Evolutionary conservation across 2,329 filamentous ascomycete genomes (phyloP).

Genomic region (Monosporascus sp.): DNA sequence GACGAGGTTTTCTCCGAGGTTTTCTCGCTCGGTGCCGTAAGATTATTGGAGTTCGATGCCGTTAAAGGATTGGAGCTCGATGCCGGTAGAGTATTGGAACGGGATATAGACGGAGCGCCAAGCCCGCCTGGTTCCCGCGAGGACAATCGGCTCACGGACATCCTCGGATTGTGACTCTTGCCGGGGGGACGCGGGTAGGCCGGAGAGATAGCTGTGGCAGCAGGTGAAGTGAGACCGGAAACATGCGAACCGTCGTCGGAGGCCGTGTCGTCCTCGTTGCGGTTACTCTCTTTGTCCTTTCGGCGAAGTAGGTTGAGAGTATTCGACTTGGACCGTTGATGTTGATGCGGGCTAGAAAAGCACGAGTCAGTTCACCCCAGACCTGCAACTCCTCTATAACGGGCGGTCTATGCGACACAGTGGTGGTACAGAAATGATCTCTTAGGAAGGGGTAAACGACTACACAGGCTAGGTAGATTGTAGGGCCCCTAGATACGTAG

Average conservation of each 20-base stretch:
- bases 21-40: not conserved
- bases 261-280: slow-evolving; percentile 44
- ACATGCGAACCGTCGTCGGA: slow-evolving; percentile 43
- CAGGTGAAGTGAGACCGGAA: slow-evolving; percentile 28
- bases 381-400: not conserved
- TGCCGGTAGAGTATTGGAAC: slow-evolving; percentile 11
- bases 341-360: slow-evolving; percentile 25
- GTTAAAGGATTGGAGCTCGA: slow-evolving; percentile 11
- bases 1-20: slow-evolving; percentile 42
- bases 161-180: slow-evolving; percentile 41
- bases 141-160: slow-evolving; percentile 41
- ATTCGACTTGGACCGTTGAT: slow-evolving; percentile 52
- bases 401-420: too few species aligned
- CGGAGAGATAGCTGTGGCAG: slow-evolving; percentile 26
- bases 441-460: too few species aligned
- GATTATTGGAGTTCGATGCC: slow-evolving; percentile 13
- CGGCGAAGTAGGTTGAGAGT: slow-evolving; percentile 51
- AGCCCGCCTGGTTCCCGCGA: slow-evolving; percentile 23
- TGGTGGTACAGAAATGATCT: too few species aligned
- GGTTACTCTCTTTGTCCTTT: slow-evolving; percentile 35
- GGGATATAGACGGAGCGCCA: slow-evolving; percentile 7
- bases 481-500: too few species aligned
- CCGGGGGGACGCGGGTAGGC: slow-evolving; percentile 29
- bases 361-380: slow-evolving; percentile 11
- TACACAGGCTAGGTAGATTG: too few species aligned